Evolutionary conservation across 1,284 basidiomycete genomes (phyloP).

Genomic region (Pseudozyma pruni): DNA sequence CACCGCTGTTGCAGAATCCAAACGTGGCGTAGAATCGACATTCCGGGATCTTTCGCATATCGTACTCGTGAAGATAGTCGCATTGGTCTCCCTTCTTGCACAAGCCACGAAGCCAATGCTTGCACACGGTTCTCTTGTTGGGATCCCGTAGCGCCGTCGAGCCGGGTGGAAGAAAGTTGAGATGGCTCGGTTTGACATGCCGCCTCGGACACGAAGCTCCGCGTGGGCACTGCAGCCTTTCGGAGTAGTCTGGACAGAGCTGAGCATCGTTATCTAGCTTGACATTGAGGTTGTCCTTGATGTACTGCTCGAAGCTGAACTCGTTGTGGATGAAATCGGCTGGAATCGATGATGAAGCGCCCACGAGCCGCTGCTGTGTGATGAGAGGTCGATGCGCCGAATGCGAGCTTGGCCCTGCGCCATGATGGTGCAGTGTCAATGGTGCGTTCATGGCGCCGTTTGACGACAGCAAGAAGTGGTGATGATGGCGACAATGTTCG

Average conservation of each 20-base stretch:
- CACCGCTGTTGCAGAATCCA: slow-evolving; percentile 96
- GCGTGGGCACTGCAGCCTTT: slow-evolving; percentile 43
- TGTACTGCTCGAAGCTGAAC: slow-evolving; percentile 82
- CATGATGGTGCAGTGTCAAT: slow-evolving; percentile 19
- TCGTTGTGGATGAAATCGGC: slow-evolving; percentile 90
- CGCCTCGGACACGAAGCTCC: slow-evolving; percentile 49
- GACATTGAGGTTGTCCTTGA: slow-evolving; percentile 84
- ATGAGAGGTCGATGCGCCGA: slow-evolving; percentile 37
- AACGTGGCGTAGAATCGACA: slow-evolving; percentile 99
- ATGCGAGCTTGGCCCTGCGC: slow-evolving; percentile 8
- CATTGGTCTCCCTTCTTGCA: slow-evolving; percentile 99
- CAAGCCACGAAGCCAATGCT: slow-evolving; percentile 97
- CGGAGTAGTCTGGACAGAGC: slow-evolving; percentile 53
- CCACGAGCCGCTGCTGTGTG: slow-evolving; percentile 25
- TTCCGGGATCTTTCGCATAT: slow-evolving; percentile 97
- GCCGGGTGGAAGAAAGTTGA: slow-evolving; percentile 40
- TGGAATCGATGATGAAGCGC: slow-evolving; percentile 29
- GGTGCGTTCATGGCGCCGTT: slow-evolving; percentile 27
- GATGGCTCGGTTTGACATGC: slow-evolving; percentile 46
- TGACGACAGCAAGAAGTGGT: background rate
- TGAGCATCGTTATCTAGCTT: slow-evolving; percentile 89
- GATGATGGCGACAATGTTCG: background rate
- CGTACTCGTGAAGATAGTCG: slow-evolving; percentile 99
- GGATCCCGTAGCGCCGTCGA: slow-evolving; percentile 51
- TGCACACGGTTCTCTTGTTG: slow-evolving; percentile 82